phyloP scores from a whole-genome alignment of 108 stramenopile genomes.

The Skeletonema grethae region DNA sequence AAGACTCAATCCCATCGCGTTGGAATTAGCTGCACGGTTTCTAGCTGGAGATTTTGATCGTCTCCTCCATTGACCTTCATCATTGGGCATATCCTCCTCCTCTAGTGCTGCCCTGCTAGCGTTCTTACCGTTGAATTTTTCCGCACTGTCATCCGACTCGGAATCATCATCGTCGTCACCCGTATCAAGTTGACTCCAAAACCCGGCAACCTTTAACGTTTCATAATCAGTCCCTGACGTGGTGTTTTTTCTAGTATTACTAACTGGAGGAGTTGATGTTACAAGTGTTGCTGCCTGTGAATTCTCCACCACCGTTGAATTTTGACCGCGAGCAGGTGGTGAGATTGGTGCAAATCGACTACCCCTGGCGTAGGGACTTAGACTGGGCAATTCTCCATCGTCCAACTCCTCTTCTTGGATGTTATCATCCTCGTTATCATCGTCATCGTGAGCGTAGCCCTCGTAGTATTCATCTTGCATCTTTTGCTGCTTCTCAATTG shows the following conservation, averaged over 20 bases:
- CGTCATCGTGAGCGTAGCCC: not conserved
- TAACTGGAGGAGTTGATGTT: not conserved
- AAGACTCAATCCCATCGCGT: conserved; percentile 7
- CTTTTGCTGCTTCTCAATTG: not conserved
- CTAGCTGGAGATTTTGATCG: conserved; percentile 1
- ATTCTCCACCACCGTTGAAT: conserved; percentile 3
- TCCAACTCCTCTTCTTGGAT: conserved; percentile 43
- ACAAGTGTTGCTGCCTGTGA: not conserved
- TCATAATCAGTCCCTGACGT: conserved; percentile 21
- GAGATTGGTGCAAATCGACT: not conserved
- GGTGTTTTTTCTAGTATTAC: conserved; percentile 7
- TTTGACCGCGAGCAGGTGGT: conserved; percentile 4
- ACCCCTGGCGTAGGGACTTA: conserved; percentile 10
- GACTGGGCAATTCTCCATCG: conserved; percentile 45
- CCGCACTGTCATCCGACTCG: conserved; percentile 5
- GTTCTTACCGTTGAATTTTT: not conserved
- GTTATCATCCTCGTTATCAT: conserved; percentile 16
- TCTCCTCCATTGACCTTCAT: conserved; percentile 24
- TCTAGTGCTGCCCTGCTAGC: not conserved
- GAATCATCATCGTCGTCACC: conserved; percentile 11
- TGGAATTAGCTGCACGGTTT: not conserved
- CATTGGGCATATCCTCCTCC: conserved; percentile 34
- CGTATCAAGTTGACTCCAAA: conserved; percentile 47
- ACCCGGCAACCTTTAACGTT: conserved; percentile 37
- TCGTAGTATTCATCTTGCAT: conserved; percentile 21